phyloP scores from a whole-genome alignment of 2,329 filamentous ascomycete genomes.

The Orbilia javanica region DNA sequence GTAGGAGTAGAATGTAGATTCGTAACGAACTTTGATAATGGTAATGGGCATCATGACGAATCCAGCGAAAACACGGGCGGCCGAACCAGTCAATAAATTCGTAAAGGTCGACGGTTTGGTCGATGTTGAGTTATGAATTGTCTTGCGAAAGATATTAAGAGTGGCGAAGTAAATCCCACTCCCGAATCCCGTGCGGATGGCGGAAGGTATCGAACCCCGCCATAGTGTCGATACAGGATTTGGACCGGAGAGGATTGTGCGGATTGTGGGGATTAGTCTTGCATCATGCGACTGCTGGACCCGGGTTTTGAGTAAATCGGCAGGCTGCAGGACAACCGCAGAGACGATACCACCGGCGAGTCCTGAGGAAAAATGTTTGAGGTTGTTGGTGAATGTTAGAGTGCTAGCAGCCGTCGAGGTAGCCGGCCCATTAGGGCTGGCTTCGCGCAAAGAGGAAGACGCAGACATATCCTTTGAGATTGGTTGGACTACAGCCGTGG shows the following conservation, averaged over 20 bases:
- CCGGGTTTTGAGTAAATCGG: slow-evolving; percentile 95
- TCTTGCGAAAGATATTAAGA: slow-evolving; percentile 84
- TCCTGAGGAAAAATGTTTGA: slow-evolving; percentile 83
- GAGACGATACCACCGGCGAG: slow-evolving; percentile 88
- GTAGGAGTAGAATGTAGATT: slow-evolving; percentile 88
- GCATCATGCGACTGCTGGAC: slow-evolving; percentile 79
- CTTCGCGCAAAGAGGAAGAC: slow-evolving; percentile 34
- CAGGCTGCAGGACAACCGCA: slow-evolving; percentile 90
- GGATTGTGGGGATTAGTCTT: slow-evolving; percentile 77
- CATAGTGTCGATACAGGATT: slow-evolving; percentile 81
- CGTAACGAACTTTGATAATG: slow-evolving; percentile 95
- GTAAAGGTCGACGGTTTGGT: slow-evolving; percentile 77
- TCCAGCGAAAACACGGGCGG: slow-evolving; percentile 85
- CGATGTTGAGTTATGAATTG: slow-evolving; percentile 65
- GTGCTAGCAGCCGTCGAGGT: slow-evolving; percentile 5
- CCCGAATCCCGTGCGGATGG: slow-evolving; percentile 91
- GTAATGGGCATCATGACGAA: slow-evolving; percentile 96
- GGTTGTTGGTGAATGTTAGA: slow-evolving; percentile 46
- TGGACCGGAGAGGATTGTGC: slow-evolving; percentile 76
- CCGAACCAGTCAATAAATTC: slow-evolving; percentile 86
- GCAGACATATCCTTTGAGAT: slow-evolving; percentile 27
- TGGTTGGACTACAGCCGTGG: neutral
- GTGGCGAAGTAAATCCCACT: slow-evolving; percentile 94
- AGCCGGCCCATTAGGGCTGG: slow-evolving; percentile 38
- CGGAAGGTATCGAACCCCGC: slow-evolving; percentile 91